Conservation (phyloP, 208 protist species). For the Leishmania braziliensis region DNA sequence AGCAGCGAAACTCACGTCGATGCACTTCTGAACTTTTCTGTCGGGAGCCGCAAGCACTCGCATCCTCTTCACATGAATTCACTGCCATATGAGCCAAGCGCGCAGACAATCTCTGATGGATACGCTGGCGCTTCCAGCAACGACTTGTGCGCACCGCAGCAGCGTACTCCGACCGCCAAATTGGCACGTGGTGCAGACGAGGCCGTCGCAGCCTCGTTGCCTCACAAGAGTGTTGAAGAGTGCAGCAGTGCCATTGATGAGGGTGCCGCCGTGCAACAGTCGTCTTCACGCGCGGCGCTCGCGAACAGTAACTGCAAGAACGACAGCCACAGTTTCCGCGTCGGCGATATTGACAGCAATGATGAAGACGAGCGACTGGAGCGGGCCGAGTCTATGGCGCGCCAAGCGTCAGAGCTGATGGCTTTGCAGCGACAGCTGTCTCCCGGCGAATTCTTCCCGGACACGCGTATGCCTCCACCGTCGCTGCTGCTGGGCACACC, state of each 20-base stretch:
- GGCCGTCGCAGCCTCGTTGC: background rate
- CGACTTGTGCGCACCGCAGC: background rate
- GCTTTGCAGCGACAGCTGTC: background rate
- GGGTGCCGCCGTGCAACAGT: background rate
- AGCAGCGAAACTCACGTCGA: background rate
- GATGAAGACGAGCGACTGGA: background rate
- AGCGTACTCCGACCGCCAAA: background rate
- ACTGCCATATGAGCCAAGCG: background rate
- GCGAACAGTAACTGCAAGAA: background rate
- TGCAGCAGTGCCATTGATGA: background rate
- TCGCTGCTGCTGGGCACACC: background rate
- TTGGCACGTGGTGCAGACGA: background rate
- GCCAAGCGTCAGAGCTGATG: background rate
- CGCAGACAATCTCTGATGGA: slow-evolving; percentile 12
- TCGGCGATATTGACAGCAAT: background rate
- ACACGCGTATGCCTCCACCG: background rate
- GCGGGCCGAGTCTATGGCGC: background rate
- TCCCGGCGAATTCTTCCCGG: background rate
- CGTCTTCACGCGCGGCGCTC: background rate
- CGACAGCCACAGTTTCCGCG: background rate
- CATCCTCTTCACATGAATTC: slow-evolving; percentile 2
- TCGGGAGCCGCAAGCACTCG: slow-evolving; percentile 20
- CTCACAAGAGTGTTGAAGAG: background rate
- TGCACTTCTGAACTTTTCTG: slow-evolving; percentile 2
- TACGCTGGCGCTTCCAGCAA: slow-evolving; percentile 12